A percentile compares a stretch with the other conserved stretches of the same genome.
These are phyloP conservation scores for Agaricus sinodeliciosus DNA, from an alignment of 768 basidiomycete genomes.

Conservation along the genomic window DNA sequence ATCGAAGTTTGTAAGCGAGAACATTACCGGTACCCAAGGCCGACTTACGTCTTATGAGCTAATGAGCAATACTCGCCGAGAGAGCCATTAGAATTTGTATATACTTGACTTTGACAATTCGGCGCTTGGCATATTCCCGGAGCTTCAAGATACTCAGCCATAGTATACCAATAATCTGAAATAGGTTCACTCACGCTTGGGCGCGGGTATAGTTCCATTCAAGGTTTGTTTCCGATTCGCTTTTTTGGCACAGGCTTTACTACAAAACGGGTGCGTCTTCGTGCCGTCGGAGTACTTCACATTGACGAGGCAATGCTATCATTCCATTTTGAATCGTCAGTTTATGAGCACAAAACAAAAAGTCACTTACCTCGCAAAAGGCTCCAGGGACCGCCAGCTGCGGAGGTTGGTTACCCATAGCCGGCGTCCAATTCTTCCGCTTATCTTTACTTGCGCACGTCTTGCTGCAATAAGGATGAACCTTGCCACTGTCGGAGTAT, in stretches of 20 bases:
- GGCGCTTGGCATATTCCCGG: constrained; percentile 37
- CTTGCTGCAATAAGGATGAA: constrained; percentile 54
- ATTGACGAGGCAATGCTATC: constrained; percentile 50
- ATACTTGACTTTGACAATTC: constrained; percentile 40
- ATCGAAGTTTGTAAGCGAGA: background rate
- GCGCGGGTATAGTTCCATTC: constrained; percentile 9
- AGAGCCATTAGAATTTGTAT: constrained; percentile 31
- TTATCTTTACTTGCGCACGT: constrained; percentile 44
- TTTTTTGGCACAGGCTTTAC: constrained; percentile 55
- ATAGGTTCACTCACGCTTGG: constrained; percentile 13
- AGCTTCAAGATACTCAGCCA: background rate
- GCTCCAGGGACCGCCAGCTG: constrained; percentile 7
- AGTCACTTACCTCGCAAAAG: constrained; percentile 14
- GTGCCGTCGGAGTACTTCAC: constrained; percentile 56
- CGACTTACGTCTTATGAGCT: constrained; percentile 43
- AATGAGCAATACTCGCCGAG: constrained; percentile 42
- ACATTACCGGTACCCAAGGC: background rate
- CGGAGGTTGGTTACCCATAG: constrained; percentile 1
- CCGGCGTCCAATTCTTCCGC: constrained; percentile 16
- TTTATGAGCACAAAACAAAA: background rate
- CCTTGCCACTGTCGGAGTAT: constrained; percentile 47
- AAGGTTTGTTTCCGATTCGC: constrained; percentile 25
- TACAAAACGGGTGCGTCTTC: constrained; percentile 54
- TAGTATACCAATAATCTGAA: background rate
- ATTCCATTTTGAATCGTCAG: background rate